phyloP scores from a whole-genome alignment of 208 protist species.

The Trypanosoma brucei region DNA sequence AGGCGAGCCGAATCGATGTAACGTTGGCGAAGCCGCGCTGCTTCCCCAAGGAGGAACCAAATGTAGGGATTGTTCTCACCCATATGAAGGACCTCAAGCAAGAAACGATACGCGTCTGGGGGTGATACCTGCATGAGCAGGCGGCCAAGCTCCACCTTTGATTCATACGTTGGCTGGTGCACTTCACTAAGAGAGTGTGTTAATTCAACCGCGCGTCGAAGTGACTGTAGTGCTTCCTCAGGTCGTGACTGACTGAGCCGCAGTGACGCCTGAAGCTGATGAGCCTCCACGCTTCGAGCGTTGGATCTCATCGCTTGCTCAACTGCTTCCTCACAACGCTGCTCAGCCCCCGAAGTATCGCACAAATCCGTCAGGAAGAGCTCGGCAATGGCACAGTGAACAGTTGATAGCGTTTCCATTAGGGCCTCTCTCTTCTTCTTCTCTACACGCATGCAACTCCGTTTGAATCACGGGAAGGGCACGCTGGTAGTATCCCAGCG shows the following conservation, averaged over 20 bases:
- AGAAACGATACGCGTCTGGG: conserved; percentile 68
- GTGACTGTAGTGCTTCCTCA: conserved; percentile 53
- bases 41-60: conserved; percentile 90
- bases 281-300: conserved; percentile 64
- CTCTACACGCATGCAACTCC: conserved; percentile 54
- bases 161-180: conserved; percentile 88
- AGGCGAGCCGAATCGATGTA: conserved; percentile 76
- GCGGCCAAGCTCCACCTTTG: conserved; percentile 85
- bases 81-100: conserved; percentile 84
- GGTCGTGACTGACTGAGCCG: conserved; percentile 74
- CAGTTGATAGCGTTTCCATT: conserved; percentile 70
- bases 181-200: conserved; percentile 80
- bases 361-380: conserved; percentile 90
- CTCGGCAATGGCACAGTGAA: conserved; percentile 87
- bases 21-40: conserved; percentile 68
- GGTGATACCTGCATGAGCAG: conserved; percentile 86
- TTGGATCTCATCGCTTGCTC: conserved; percentile 42
- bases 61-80: conserved; percentile 91
- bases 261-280: conserved; percentile 80
- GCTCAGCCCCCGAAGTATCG: conserved; percentile 76
- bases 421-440: conserved; percentile 49
- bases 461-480: conserved; percentile 60
- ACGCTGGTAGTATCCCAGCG: conserved; percentile 76
- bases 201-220: conserved; percentile 71
- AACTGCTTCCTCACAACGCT: conserved; percentile 71